Evolutionary conservation across 305 asterid species (phyloP), one percentile per base, ranked within the genome.

Genomic region (Salvia sclarea): DNA sequence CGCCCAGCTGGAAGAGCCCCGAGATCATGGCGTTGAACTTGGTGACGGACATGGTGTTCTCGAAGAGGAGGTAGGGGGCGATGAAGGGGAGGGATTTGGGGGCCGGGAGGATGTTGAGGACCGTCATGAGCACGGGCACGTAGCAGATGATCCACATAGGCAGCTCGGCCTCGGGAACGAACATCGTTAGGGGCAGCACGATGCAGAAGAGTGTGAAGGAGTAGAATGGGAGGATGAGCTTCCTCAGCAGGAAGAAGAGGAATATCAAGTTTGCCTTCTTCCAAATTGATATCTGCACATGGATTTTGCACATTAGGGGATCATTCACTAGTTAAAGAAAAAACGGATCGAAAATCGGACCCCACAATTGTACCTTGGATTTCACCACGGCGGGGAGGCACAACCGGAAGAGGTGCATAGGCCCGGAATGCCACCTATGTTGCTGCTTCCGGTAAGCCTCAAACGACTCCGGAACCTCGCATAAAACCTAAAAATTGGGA

Each of bases 351-450:
- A 33, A 33, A 33, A 33, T 33, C 38, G 8, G 38, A 5, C 30
- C 30, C 2, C 30, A 25, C 4, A 25, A 25, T 25, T 1, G 1
- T 35, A 86, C 90, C 93, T 86, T 84, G 3, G 94, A 84, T 69
- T 66, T 69, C 48, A 82, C 43, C 7, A 86, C 79, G 65, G 82
- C 84, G 0, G 87, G 87, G 53, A 86, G 80, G 74, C 94, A 86
- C 11, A 86, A 58, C 14, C 87, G 80, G 61, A 86, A 84, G 30
- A 86, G 90, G 79, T 86, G 94, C 94, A 84, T 86, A 1, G 94
- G 94, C 25, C 94, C 90, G 0, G 94, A 86, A 70, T 86, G 94
- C 94, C 94, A 86, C 58, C 90, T 73, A 40, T 86, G 90, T 68
- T 86, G 94, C 22, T 86, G 94, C 76, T 86, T 82, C 61, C 88